phyloP scores from a whole-genome alignment of 202 grass and related monocot species.

The Carex arenaria region DNA sequence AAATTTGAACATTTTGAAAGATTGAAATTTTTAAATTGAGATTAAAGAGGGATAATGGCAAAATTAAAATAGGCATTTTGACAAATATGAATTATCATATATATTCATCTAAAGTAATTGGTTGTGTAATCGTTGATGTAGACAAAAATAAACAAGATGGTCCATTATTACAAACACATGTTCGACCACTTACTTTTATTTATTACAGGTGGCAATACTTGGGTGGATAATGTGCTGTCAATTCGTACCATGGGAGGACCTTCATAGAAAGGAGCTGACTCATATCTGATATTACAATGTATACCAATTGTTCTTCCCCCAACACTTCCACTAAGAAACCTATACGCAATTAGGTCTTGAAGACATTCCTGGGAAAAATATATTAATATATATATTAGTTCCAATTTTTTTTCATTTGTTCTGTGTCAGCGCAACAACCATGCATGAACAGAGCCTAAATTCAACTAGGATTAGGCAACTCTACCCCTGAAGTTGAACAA shows the following conservation, averaged over 20 bases:
- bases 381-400: not conserved
- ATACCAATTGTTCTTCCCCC: slow-evolving; percentile 34
- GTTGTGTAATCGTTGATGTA: too few relatives aligned
- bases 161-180: not conserved
- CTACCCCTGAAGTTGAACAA: too few relatives aligned
- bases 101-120: not conserved
- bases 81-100: not conserved
- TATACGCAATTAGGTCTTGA: not conserved
- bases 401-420: not conserved
- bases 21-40: too few relatives aligned
- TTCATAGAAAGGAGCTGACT: slow-evolving; percentile 38
- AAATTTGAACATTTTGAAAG: too few relatives aligned
- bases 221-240: not conserved
- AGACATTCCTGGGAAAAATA: slow-evolving; percentile 32
- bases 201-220: not conserved
- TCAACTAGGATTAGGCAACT: too few relatives aligned
- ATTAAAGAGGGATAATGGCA: too few relatives aligned
- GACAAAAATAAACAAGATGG: not conserved
- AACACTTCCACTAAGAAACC: slow-evolving; percentile 5
- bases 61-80: too few relatives aligned
- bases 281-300: slow-evolving; percentile 43
- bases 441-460: too few relatives aligned
- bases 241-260: slow-evolving; percentile 24
- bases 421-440: not conserved
- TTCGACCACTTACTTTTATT: not conserved